These are phyloP conservation scores for Vanderwaltozyma tropicalis DNA, from an alignment of 805 yeast genomes.

Conservation along the genomic window DNA sequence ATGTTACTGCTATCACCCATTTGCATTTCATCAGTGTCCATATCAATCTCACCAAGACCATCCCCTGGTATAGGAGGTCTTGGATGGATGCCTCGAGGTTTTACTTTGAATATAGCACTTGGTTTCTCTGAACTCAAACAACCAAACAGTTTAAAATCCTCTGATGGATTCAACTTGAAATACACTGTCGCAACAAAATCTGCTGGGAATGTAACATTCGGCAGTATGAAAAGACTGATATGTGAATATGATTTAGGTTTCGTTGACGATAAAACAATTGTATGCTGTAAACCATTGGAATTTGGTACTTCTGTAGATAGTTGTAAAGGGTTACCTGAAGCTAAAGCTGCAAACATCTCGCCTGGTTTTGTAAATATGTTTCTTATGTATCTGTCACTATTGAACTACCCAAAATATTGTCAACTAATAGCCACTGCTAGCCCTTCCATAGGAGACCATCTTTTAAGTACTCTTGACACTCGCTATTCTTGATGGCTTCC, in stretches of 20 bases:
- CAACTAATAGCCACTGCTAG: too few species aligned
- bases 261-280: conserved; percentile 27
- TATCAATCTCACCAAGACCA: conserved; percentile 46
- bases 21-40: conserved; percentile 41
- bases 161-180: conserved; percentile 61
- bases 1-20: conserved; percentile 29
- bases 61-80: conserved; percentile 15
- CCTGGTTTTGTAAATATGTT: neutral
- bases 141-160: conserved; percentile 56
- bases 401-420: too few species aligned
- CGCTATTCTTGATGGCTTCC: too few species aligned
- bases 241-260: conserved; percentile 42
- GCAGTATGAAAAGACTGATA: conserved; percentile 74
- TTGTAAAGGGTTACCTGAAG: conserved; percentile 31
- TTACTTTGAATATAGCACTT: conserved; percentile 82
- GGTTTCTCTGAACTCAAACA: conserved; percentile 59
- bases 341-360: conserved; percentile 30
- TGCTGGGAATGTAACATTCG: conserved; percentile 64
- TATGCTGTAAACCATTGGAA: conserved; percentile 30
- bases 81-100: conserved; percentile 22
- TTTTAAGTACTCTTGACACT: too few species aligned
- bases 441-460: too few species aligned
- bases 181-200: conserved; percentile 75
- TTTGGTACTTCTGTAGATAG: conserved; percentile 30
- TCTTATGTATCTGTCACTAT: too few species aligned